Evolutionary conservation across 2,329 filamentous ascomycete species (phyloP).

Genomic region (Hypoxylon rubiginosum): DNA sequence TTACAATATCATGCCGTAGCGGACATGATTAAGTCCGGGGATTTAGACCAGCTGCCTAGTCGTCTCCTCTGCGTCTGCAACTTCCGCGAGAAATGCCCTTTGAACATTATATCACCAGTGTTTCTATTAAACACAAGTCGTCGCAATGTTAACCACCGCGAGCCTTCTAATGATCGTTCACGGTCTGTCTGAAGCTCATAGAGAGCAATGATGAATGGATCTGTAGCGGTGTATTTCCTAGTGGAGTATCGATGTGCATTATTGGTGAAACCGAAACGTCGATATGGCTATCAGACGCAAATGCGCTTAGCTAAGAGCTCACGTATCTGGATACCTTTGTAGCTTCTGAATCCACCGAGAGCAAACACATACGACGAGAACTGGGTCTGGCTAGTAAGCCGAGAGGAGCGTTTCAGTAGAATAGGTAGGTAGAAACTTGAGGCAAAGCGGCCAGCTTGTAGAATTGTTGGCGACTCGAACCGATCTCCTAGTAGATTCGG

Average conservation of each 20-base stretch:
- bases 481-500: background rate
- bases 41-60: background rate
- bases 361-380: background rate
- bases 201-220: background rate
- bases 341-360: background rate
- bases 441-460: background rate
- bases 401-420: background rate
- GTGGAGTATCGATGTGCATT: background rate
- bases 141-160: background rate
- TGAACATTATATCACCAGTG: background rate
- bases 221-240: too few relatives aligned
- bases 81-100: background rate
- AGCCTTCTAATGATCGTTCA: background rate
- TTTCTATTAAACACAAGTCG: background rate
- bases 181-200: background rate
- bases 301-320: background rate
- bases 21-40: background rate
- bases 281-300: background rate
- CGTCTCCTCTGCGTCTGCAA: background rate
- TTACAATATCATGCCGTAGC: background rate
- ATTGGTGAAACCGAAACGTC: background rate
- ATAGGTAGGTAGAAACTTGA: background rate
- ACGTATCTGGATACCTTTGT: background rate
- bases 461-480: background rate
- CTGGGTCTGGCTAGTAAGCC: background rate